phyloP scores from a whole-genome alignment of 208 protist species.

The Kentomonas sorsogonicus region DNA sequence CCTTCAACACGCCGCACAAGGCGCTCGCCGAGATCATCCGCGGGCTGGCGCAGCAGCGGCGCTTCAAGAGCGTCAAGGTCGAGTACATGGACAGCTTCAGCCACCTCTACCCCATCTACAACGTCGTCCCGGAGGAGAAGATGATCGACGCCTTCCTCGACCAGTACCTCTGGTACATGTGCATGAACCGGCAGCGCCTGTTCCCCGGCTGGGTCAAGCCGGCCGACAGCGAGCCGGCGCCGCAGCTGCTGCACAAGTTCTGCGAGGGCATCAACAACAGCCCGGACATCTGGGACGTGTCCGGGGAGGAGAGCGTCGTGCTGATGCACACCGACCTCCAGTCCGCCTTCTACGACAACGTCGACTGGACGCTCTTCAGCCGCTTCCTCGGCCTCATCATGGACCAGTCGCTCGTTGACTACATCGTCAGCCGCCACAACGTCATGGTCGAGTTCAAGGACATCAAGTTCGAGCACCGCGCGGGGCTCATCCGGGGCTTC shows the following conservation, averaged over 20 bases:
- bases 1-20: constrained; percentile 99
- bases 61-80: constrained; percentile 99
- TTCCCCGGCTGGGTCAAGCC: constrained; percentile 99
- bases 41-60: constrained; percentile 96
- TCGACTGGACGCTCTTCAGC: constrained; percentile 99
- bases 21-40: constrained; percentile 98
- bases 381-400: constrained; percentile 99
- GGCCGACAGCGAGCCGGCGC: constrained; percentile 98
- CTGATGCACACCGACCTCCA: constrained; percentile 97
- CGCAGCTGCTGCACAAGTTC: constrained; percentile 99
- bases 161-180: constrained; percentile 99
- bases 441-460: constrained; percentile 99
- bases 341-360: constrained; percentile 98
- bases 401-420: constrained; percentile 99
- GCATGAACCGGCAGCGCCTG: constrained; percentile 97
- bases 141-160: constrained; percentile 99
- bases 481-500: constrained; percentile 98
- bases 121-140: constrained; percentile 99
- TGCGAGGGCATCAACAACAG: constrained; percentile 99
- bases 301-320: constrained; percentile 97
- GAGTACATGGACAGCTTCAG: constrained; percentile 99
- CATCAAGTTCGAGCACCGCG: constrained; percentile 99
- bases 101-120: constrained; percentile 99
- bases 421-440: constrained; percentile 99
- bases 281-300: constrained; percentile 96